A percentile compares a stretch with the other conserved stretches of the same genome.
Conservation (phyloP, 139 green algal genomes). For the Picochlorum sp. region DNA sequence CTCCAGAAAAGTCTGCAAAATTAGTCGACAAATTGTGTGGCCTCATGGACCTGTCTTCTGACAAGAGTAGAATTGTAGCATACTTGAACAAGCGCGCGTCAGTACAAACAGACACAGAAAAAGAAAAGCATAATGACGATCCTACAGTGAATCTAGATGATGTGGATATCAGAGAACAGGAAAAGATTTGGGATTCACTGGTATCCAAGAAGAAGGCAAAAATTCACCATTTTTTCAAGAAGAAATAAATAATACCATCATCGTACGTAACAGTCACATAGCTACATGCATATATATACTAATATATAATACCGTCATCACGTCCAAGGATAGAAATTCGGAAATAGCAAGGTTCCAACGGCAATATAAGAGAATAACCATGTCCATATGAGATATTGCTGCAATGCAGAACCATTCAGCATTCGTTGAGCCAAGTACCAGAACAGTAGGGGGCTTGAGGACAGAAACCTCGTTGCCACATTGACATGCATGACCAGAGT, state of each 20-base stretch:
- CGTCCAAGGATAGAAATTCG: slow-evolving; percentile 73
- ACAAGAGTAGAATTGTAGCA: slow-evolving; percentile 39
- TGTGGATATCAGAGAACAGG: slow-evolving; percentile 4
- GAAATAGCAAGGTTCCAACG: slow-evolving; percentile 56
- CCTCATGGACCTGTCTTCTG: slow-evolving; percentile 58
- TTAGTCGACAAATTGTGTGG: slow-evolving; percentile 22
- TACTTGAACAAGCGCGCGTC: slow-evolving; percentile 24
- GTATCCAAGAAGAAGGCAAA: background rate
- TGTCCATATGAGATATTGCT: slow-evolving; percentile 31
- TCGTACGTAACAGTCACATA: no score
- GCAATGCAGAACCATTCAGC: background rate
- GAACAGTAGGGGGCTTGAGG: slow-evolving; percentile 57
- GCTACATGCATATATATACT: no score
- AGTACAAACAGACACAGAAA: no score
- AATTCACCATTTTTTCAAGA: slow-evolving; percentile 3
- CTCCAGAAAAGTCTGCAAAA: slow-evolving; percentile 30
- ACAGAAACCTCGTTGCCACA: slow-evolving; percentile 68
- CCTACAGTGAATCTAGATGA: background rate
- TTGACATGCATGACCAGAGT: slow-evolving; percentile 78
- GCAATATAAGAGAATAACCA: slow-evolving; percentile 47
- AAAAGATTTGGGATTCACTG: background rate
- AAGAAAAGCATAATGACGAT: background rate
- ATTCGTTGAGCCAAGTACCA: slow-evolving; percentile 52
- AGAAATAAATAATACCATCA: background rate
- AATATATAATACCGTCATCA: slow-evolving; percentile 15